Percentiles rank a stretch among this genome's conserved stretches.
Evolutionary conservation across 2,329 filamentous ascomycete genomes (phyloP).

Genomic region (Dactylellina haptotyla): DNA sequence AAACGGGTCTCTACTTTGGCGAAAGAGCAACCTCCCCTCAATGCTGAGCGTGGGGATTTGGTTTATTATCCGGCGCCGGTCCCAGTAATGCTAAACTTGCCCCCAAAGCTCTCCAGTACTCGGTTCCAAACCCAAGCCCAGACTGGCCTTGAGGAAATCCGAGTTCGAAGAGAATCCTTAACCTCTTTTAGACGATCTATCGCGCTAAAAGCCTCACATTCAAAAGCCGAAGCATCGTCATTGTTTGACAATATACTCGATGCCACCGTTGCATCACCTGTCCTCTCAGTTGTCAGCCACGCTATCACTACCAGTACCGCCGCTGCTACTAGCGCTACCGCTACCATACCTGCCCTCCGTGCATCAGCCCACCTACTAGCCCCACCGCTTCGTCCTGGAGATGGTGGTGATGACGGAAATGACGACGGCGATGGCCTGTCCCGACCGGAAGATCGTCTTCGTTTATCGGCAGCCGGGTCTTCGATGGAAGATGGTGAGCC

Average conservation of each 20-base stretch:
- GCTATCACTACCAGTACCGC: constrained; percentile 24
- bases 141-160: constrained; percentile 24
- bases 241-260: constrained; percentile 51
- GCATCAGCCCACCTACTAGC: not conserved
- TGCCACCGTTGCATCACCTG: constrained; percentile 49
- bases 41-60: constrained; percentile 64
- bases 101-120: constrained; percentile 80
- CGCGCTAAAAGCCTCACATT: constrained; percentile 40
- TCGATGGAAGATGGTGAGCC: not conserved
- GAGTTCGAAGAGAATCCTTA: constrained; percentile 35
- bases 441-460: not conserved
- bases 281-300: constrained; percentile 45
- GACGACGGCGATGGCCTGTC: constrained; percentile 2
- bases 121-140: constrained; percentile 31
- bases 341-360: constrained; percentile 10
- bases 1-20: constrained; percentile 54
- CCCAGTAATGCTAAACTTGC: constrained; percentile 90
- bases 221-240: constrained; percentile 47
- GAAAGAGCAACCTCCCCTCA: constrained; percentile 55
- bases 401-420: constrained; percentile 8
- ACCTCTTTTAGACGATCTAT: constrained; percentile 47
- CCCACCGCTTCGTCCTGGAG: not conserved
- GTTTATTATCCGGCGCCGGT: constrained; percentile 95
- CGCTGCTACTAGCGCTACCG: no score
- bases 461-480: not conserved